Evolutionary conservation across 140 eudicot genomes (phyloP), one percentile per base, ranked within the genome.

Genomic region (Oenanthe javanica): DNA sequence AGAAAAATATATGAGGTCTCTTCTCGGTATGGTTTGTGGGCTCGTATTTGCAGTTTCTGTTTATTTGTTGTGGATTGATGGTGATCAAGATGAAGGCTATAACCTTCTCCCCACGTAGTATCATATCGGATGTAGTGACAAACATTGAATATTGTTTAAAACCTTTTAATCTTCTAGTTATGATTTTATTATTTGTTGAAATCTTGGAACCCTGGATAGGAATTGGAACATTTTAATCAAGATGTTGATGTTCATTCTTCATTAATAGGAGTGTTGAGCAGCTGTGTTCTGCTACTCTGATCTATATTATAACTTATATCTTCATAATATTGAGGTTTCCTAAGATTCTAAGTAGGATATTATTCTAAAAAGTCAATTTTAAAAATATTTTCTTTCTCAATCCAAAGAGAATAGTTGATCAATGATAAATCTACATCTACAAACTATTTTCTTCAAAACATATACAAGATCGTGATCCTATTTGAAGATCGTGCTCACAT

Each of bases 101-200:
- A 42, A 77, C 80, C 88, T 90, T 79, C 93, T 90, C 54, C 97
- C 97, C 70, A 92, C 99, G 40, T 94, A 85, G 87, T 54, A 54
- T 69, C 36, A 54, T 42, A 46, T 25, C 18, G 14, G 46, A 59
- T 77, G 80, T 81, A 78, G 31, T 72, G 19, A 59, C 9, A 79
- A 27, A 48, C 23, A 64, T 66, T 25, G n/a, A 18, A 11, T 79
- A 42, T 19, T 8, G 27, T 42, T 69, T 64, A 79, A 61, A 50
- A 79, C 70, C 81, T 79, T 59, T 42, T 16, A 74, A 74, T n/a
- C 16, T 74, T 74, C 9, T 74, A n/a, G 57, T 74, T 74, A 61
- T 27, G 9, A 74, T 57, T 74, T 43, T 47, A 55, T 73, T 45
- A 21, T 73, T 46, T 19, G 59, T 74, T 47, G 15, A n/a, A 61